phyloP scores from a whole-genome alignment of 345 rosid genomes.

The Aquilaria malaccensis region DNA sequence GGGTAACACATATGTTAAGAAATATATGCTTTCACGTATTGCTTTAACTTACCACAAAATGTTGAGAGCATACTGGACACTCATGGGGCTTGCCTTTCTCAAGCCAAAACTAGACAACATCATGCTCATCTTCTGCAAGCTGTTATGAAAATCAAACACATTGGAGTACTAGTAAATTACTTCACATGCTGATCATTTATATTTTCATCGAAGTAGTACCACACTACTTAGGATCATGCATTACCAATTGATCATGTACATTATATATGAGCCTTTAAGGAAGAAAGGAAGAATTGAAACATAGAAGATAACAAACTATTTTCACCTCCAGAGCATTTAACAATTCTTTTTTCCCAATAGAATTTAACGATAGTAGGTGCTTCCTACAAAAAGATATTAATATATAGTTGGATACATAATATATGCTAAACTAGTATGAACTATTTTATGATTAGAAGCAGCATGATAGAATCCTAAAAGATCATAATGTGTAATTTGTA shows the following conservation, averaged over 20 bases:
- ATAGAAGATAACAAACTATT: slow-evolving; percentile 40
- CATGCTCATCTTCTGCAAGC: slow-evolving; percentile 83
- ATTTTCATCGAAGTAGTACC: no score
- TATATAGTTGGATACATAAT: no score
- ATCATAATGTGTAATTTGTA: no score
- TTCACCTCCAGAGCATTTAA: slow-evolving; percentile 86
- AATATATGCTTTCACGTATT: no score
- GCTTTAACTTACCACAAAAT: slow-evolving; percentile 59
- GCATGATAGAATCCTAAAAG: no score
- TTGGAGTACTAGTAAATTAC: background rate
- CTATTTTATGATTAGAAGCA: no score
- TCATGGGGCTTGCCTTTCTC: slow-evolving; percentile 77
- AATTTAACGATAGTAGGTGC: slow-evolving; percentile 67
- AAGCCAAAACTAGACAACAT: slow-evolving; percentile 98
- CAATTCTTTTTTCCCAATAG: slow-evolving; percentile 68
- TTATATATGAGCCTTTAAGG: no score
- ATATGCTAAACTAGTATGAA: no score
- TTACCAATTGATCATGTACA: no score
- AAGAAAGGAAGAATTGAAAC: background rate
- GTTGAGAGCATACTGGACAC: slow-evolving; percentile 81
- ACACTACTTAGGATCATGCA: no score
- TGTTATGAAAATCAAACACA: slow-evolving; percentile 2
- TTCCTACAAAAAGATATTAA: slow-evolving; percentile 33
- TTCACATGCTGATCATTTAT: no score
- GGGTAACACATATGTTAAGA: no score